Conservation (phyloP, 805 yeast genomes). For the Yamadazyma paraphyllophila region DNA sequence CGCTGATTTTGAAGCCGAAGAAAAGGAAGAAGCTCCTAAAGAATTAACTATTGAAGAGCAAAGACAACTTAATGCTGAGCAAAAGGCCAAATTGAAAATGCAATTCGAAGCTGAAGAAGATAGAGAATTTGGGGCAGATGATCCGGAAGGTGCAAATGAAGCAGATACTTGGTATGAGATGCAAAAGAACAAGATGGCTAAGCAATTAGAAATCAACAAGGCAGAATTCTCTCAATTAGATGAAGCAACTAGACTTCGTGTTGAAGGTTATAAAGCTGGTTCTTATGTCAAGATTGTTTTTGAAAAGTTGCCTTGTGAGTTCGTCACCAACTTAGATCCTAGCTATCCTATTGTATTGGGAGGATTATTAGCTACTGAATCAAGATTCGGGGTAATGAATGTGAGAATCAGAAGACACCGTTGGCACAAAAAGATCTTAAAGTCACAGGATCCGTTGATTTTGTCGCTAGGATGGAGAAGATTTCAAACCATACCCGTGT, state of each 20-base stretch:
- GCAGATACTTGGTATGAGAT: constrained; percentile 97
- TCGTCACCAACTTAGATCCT: constrained; percentile 83
- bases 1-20: constrained; percentile 45
- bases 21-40: constrained; percentile 39
- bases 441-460: constrained; percentile 93
- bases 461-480: constrained; percentile 97
- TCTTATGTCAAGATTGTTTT: constrained; percentile 89
- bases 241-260: constrained; percentile 65
- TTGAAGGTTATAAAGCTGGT: constrained; percentile 94
- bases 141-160: constrained; percentile 67
- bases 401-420: constrained; percentile 96
- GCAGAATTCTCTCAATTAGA: constrained; percentile 75
- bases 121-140: constrained; percentile 66
- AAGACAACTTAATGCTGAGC: constrained; percentile 78
- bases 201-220: constrained; percentile 91
- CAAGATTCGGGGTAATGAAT: constrained; percentile 87
- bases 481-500: constrained; percentile 93
- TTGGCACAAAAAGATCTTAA: constrained; percentile 96
- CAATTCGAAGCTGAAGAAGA: constrained; percentile 86
- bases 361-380: constrained; percentile 86
- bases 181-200: constrained; percentile 95
- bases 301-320: constrained; percentile 83
- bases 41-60: constrained; percentile 64
- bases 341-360: constrained; percentile 84
- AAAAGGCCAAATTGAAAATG: constrained; percentile 81